Conservation (phyloP, 2,329 filamentous ascomycete genomes). For the Penicillium nordicum region DNA sequence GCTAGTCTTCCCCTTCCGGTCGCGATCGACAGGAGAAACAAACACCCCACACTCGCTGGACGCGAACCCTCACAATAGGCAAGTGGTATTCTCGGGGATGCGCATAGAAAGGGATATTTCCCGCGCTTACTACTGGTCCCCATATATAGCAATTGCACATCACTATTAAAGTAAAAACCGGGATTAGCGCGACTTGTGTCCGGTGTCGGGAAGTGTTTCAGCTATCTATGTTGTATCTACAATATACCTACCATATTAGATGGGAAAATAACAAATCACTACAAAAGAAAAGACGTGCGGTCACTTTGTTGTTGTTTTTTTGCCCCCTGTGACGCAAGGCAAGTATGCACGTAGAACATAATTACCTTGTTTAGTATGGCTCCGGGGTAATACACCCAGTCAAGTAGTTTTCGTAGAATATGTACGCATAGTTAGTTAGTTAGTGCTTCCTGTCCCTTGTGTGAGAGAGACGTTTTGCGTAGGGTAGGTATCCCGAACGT, state of each 20-base stretch:
- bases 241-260: not conserved
- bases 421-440: too few relatives aligned
- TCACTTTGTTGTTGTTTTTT: not conserved
- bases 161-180: not conserved
- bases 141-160: not conserved
- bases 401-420: not conserved
- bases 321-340: slow-evolving; percentile 1
- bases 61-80: slow-evolving; percentile 1
- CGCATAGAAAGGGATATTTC: not conserved
- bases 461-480: not conserved
- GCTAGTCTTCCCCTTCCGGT: slow-evolving; percentile 4
- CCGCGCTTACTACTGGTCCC: not conserved
- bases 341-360: not conserved
- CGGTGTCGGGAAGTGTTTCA: not conserved
- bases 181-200: not conserved
- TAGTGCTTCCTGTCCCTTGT: not conserved
- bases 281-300: not conserved
- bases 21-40: slow-evolving; percentile 26
- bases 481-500: slow-evolving; percentile 2
- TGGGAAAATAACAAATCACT: not conserved
- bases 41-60: not conserved
- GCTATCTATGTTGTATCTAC: not conserved
- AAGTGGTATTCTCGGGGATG: not conserved
- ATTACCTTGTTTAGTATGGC: not conserved
- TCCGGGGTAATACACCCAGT: not conserved